phyloP scores from a whole-genome alignment of 805 yeast species.

The Candida maris region DNA sequence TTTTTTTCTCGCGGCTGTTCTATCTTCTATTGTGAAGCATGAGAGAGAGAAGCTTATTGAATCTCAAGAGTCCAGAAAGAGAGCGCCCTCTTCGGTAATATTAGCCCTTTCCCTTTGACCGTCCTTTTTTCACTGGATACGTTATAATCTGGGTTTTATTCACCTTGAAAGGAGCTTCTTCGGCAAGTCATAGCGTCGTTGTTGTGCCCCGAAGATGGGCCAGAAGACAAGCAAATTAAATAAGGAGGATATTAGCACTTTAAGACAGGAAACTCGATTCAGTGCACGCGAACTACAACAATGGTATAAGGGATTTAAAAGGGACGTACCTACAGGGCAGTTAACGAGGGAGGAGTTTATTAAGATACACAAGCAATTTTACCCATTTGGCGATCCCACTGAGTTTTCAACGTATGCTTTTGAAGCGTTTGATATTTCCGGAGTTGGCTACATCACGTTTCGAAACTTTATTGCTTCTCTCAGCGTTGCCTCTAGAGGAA shows the following conservation, averaged over 20 bases:
- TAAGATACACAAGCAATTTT: slow-evolving; percentile 91
- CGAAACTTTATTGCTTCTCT: slow-evolving; percentile 88
- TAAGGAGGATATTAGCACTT: slow-evolving; percentile 80
- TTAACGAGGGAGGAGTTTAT: slow-evolving; percentile 82
- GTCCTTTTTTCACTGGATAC: too few relatives aligned
- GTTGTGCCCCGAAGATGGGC: slow-evolving; percentile 65
- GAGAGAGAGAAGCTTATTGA: too few relatives aligned
- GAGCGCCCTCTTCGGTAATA: too few relatives aligned
- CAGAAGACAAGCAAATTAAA: slow-evolving; percentile 90
- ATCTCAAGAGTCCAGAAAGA: too few relatives aligned
- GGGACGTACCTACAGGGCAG: slow-evolving; percentile 93
- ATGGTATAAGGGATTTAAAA: slow-evolving; percentile 94
- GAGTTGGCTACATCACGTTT: slow-evolving; percentile 80
- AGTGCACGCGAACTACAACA: slow-evolving; percentile 93
- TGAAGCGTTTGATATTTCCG: slow-evolving; percentile 81
- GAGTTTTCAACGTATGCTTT: slow-evolving; percentile 87
- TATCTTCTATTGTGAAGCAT: too few relatives aligned
- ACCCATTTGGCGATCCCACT: slow-evolving; percentile 97
- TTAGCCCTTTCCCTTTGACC: too few relatives aligned
- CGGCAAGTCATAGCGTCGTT: too few relatives aligned
- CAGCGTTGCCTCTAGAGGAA: slow-evolving; percentile 82
- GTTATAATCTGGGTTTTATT: too few relatives aligned
- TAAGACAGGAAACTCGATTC: slow-evolving; percentile 84
- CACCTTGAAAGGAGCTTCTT: too few relatives aligned
- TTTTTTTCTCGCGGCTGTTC: too few relatives aligned